Evolutionary conservation across 495 filamentous ascomycete genomes (phyloP).

Genomic region (Cairneyella variabilis): DNA sequence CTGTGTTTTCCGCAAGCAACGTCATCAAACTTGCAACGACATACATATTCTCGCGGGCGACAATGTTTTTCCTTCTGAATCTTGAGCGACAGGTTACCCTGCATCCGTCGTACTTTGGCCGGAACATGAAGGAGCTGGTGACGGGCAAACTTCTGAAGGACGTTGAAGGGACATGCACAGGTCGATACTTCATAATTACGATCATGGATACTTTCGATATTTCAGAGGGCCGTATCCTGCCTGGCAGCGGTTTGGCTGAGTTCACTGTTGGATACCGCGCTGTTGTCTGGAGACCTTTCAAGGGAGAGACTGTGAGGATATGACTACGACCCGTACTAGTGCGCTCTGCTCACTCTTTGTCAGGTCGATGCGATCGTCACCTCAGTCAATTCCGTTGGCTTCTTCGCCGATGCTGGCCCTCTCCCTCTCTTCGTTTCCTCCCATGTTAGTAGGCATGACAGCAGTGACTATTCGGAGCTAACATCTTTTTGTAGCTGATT

Average conservation of each 20-base stretch:
- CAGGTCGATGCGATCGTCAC: constrained; percentile 90
- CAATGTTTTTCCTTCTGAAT: constrained; percentile 97
- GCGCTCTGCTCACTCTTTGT: constrained; percentile 10
- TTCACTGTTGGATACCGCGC: constrained; percentile 94
- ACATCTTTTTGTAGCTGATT: constrained; percentile 63
- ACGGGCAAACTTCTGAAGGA: constrained; percentile 82
- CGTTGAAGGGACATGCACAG: constrained; percentile 89
- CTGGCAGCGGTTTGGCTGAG: constrained; percentile 82
- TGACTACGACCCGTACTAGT: background rate
- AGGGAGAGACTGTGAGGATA: constrained; percentile 84
- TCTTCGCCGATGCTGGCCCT: constrained; percentile 88
- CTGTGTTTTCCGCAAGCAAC: too few species aligned
- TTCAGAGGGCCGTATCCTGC: constrained; percentile 86
- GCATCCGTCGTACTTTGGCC: constrained; percentile 94
- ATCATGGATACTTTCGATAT: constrained; percentile 93
- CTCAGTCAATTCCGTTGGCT: constrained; percentile 85
- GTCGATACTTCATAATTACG: constrained; percentile 91
- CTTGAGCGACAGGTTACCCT: constrained; percentile 89
- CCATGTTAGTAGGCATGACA: constrained; percentile 54
- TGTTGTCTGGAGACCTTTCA: constrained; percentile 96
- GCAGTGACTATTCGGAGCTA: background rate
- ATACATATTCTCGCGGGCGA: constrained; percentile 17
- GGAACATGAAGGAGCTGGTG: constrained; percentile 84
- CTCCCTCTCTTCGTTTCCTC: constrained; percentile 84
- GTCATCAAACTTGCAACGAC: too few species aligned